Percentiles rank a stretch among this genome's conserved stretches.
Conservation (phyloP, 306 rosid species). For the Pyrus pyrifolia region DNA sequence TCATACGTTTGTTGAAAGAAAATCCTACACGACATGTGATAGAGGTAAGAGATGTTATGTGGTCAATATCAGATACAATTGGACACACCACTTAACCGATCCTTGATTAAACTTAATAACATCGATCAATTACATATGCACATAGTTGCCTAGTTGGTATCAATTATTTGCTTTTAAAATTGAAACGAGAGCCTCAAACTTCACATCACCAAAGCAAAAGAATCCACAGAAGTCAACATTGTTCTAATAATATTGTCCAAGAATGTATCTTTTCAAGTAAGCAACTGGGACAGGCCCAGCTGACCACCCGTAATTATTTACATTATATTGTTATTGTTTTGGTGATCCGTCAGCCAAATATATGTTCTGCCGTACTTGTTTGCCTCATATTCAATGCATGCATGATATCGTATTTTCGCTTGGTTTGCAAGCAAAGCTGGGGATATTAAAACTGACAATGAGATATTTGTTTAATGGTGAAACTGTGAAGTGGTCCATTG, state of each 20-base stretch:
- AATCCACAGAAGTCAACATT: not conserved
- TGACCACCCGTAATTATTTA: not conserved
- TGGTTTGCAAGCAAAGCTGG: not conserved
- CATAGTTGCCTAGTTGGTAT: not conserved
- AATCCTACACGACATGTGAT: constrained; percentile 1
- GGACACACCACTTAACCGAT: not conserved
- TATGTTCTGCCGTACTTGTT: not conserved
- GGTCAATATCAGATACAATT: not conserved
- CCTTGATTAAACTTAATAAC: not conserved
- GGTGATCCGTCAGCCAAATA: not conserved
- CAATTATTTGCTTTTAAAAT: not conserved
- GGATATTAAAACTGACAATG: not conserved
- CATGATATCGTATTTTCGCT: not conserved
- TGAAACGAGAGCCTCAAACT: not conserved
- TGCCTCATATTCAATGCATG: not conserved
- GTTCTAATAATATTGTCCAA: not conserved
- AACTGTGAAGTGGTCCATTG: not conserved
- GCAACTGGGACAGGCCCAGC: not conserved
- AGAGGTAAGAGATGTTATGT: not conserved
- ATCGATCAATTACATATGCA: not conserved
- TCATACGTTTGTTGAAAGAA: not conserved
- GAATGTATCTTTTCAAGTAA: not conserved
- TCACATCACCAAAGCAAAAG: not conserved
- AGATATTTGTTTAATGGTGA: not conserved
- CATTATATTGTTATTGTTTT: not conserved